A percentile compares a stretch with the other conserved stretches of the same genome.
Conservation (phyloP, 75 land plant species). For the Gnetum montanum region DNA sequence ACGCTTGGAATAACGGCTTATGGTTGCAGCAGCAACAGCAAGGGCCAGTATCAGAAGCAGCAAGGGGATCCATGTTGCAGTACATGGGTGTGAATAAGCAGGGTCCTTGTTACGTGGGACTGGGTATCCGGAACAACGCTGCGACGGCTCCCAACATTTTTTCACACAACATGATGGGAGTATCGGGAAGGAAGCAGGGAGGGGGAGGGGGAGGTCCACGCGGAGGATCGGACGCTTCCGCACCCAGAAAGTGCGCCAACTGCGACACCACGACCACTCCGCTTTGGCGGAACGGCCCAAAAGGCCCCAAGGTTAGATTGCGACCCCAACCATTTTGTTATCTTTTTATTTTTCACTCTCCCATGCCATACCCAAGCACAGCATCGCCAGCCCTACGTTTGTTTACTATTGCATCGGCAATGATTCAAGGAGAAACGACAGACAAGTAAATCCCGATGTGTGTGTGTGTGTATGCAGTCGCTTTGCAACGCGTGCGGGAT, state of each 20-base stretch:
- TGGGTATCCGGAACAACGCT: background rate
- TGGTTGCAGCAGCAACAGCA: too few species aligned
- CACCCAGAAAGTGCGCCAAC: conserved; percentile 15
- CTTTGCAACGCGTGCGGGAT: conserved; percentile 37
- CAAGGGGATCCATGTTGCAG: background rate
- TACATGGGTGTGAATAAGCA: background rate
- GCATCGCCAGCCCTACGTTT: background rate
- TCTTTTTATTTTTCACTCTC: background rate
- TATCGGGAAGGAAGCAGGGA: background rate
- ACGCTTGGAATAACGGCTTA: background rate
- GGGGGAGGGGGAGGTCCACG: conserved; percentile 1
- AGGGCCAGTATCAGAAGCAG: background rate
- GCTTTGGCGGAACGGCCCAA: conserved; percentile 34
- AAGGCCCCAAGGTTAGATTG: conserved; percentile 36
- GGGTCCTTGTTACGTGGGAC: too few species aligned
- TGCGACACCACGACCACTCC: conserved; percentile 36
- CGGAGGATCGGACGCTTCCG: conserved; percentile 1
- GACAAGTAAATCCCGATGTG: background rate
- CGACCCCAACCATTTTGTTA: too few species aligned
- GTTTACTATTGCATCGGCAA: background rate
- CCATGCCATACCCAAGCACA: too few species aligned
- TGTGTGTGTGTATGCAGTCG: conserved; percentile 10
- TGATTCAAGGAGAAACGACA: background rate
- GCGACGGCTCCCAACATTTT: background rate
- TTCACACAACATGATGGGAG: background rate